These are phyloP conservation scores for Anthoceros angustus DNA, from an alignment of 225 moss, liverwort and hornwort genomes.

Conservation along the genomic window DNA sequence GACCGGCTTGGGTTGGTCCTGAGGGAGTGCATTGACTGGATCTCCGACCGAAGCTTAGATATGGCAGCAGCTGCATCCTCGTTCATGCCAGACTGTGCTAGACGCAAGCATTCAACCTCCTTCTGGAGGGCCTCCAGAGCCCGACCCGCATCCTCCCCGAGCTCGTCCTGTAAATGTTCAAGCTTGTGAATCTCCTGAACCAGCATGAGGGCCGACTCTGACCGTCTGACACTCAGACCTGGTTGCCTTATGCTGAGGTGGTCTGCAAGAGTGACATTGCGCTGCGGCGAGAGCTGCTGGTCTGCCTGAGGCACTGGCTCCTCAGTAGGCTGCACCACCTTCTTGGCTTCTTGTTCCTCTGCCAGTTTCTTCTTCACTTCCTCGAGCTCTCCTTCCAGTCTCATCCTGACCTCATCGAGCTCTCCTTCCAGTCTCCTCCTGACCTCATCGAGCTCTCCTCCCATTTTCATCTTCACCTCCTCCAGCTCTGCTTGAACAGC, in stretches of 20 bases:
- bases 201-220: constrained; percentile 79
- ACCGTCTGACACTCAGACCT: constrained; percentile 43
- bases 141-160: constrained; percentile 92
- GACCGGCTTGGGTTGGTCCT: constrained; percentile 31
- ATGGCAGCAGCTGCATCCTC: constrained; percentile 84
- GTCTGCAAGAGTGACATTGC: constrained; percentile 13
- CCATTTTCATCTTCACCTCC: too few relatives aligned
- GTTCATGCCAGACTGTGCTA: constrained; percentile 98
- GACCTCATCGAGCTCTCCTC: constrained; percentile 50
- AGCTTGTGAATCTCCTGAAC: constrained; percentile 98
- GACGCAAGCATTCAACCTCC: constrained; percentile 83
- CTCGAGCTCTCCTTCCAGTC: constrained; percentile 71
- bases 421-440: constrained; percentile 61
- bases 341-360: constrained; percentile 50
- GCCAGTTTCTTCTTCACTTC: constrained; percentile 68
- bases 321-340: constrained; percentile 7
- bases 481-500: too few relatives aligned
- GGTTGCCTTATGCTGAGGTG: constrained; percentile 42
- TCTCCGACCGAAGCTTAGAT: constrained; percentile 88
- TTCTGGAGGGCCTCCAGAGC: constrained; percentile 92
- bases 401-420: constrained; percentile 71
- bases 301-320: constrained; percentile 4
- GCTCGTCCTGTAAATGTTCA: constrained; percentile 88
- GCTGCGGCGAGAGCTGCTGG: too few relatives aligned
- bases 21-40: constrained; percentile 63